Evolutionary conservation across 306 rosid genomes (phyloP).

Genomic region (Amphicarpaea edgeworthii): DNA sequence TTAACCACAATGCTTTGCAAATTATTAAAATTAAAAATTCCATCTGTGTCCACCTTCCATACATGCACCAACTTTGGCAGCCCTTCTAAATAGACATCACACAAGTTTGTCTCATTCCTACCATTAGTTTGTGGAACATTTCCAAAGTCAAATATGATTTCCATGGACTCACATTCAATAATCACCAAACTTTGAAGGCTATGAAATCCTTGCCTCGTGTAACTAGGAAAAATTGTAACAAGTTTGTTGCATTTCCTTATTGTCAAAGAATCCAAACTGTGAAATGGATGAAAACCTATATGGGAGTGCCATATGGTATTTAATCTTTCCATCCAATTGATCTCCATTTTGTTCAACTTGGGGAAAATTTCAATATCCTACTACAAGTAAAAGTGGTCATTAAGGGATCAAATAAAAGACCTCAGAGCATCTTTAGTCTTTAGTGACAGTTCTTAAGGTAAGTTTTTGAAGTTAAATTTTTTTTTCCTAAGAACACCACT

Average conservation of each 20-base stretch:
- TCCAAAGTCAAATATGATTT: conserved; percentile 29
- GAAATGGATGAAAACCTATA: conserved; percentile 4
- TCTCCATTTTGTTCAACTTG: conserved; percentile 12
- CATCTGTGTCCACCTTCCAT: conserved; percentile 23
- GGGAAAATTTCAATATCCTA: conserved; percentile 31
- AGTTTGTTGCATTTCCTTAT: conserved; percentile 33
- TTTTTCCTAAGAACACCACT: too few species aligned
- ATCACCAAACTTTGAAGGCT: conserved; percentile 1
- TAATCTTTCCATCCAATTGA: conserved; percentile 1
- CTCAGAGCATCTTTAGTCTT: too few species aligned
- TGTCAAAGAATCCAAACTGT: background rate
- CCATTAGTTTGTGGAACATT: background rate
- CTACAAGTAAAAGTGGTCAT: too few species aligned
- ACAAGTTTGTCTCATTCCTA: conserved; percentile 1
- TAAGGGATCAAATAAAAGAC: too few species aligned
- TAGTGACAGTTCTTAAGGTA: too few species aligned
- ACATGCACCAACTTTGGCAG: conserved; percentile 39
- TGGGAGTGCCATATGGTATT: conserved; percentile 23
- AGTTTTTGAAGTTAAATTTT: too few species aligned
- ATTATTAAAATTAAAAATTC: conserved; percentile 11
- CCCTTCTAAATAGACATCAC: background rate
- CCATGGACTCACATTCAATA: background rate
- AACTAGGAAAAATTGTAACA: conserved; percentile 17
- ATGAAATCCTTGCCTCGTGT: background rate
- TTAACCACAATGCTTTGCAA: background rate